These are phyloP conservation scores for Meira miltonrushii DNA, from an alignment of 1,284 basidiomycete genomes.

Conservation along the genomic window DNA sequence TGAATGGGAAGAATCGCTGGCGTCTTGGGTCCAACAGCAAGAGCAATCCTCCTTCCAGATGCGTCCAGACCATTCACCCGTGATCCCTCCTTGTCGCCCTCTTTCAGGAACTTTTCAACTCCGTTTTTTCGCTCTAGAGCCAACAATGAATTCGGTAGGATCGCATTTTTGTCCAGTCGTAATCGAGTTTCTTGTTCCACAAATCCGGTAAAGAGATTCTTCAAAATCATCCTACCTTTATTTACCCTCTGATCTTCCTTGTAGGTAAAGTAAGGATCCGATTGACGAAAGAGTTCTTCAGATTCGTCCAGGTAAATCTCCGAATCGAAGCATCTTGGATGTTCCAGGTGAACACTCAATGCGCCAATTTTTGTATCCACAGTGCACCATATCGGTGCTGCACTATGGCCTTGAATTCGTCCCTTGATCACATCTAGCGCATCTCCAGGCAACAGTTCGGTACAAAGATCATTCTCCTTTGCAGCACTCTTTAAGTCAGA, in stretches of 20 bases:
- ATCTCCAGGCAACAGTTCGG: slow-evolving; percentile 55
- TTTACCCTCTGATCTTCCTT: slow-evolving; percentile 64
- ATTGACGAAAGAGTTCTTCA: slow-evolving; percentile 51
- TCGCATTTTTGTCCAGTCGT: slow-evolving; percentile 36
- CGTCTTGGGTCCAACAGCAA: slow-evolving; percentile 34
- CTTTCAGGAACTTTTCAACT: background rate
- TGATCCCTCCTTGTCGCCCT: background rate
- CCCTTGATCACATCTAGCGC: slow-evolving; percentile 79
- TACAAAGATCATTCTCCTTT: slow-evolving; percentile 8
- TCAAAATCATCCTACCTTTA: slow-evolving; percentile 47
- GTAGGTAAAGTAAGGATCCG: slow-evolving; percentile 36
- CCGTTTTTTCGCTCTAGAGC: slow-evolving; percentile 7
- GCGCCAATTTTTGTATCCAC: slow-evolving; percentile 86
- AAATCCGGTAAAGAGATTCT: slow-evolving; percentile 47
- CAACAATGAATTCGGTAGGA: background rate
- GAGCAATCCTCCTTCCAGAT: slow-evolving; percentile 36
- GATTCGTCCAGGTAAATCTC: slow-evolving; percentile 90
- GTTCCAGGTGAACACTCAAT: slow-evolving; percentile 79
- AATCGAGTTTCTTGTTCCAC: slow-evolving; percentile 37
- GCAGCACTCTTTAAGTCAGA: background rate
- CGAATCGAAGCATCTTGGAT: slow-evolving; percentile 77
- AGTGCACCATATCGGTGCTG: slow-evolving; percentile 75
- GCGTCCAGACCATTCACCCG: slow-evolving; percentile 12
- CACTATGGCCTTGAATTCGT: slow-evolving; percentile 85
- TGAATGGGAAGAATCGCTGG: slow-evolving; percentile 24